Evolutionary conservation across 2,329 filamentous ascomycete genomes (phyloP), one percentile per base, ranked within the genome.

Genomic region (Biscogniauxia sp.): DNA sequence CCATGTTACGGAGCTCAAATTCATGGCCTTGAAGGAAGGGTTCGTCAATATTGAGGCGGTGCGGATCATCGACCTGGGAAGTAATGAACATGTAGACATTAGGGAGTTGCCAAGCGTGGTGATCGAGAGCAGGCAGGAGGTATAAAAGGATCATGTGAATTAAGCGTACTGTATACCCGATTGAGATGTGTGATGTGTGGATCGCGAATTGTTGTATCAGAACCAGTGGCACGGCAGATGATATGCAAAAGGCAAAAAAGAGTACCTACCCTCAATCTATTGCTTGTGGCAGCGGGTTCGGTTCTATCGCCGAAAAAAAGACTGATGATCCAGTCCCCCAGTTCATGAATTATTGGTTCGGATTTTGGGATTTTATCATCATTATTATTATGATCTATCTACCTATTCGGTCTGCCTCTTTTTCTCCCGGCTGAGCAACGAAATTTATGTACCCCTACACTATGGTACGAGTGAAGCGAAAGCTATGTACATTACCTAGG

Each of bases 71-170:
- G 91, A 95, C 73, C 72, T 94, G 61, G 84, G 80, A 20, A 90
- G 85, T 37, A 88, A 91, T 69, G 90, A 93, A 76, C 88, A 90
- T 70, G 88, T 91, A 3, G 90, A 94, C 73, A 87, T 93, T 58
- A 82, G 85, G 62, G 89, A 94, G 63, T 72, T 95, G 64, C 91
- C 91, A 0, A 86, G 84, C 52, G 85, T 92, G 67, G 76, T 92
- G 57, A 81, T 88, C 17, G 75, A 79, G 61, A 54, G 56, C 15
- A 66, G 55, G 53, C 23, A 50, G 53, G 56, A 59, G 53, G 58
- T n/a, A 51, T 55, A 50, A 32, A 32, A 61, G 54, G 45, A 13
- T 45, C 26, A n/a, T n/a, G 53, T 23, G 45, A 26, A 8, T 32
- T 32, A 32, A 26, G 8, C 5, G 17, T 45, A 45, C 13, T 45